Percentiles rank a stretch among this genome's conserved stretches.
phyloP scores from a whole-genome alignment of 495 filamentous ascomycete species.

The Talaromyces trachyspermus region DNA sequence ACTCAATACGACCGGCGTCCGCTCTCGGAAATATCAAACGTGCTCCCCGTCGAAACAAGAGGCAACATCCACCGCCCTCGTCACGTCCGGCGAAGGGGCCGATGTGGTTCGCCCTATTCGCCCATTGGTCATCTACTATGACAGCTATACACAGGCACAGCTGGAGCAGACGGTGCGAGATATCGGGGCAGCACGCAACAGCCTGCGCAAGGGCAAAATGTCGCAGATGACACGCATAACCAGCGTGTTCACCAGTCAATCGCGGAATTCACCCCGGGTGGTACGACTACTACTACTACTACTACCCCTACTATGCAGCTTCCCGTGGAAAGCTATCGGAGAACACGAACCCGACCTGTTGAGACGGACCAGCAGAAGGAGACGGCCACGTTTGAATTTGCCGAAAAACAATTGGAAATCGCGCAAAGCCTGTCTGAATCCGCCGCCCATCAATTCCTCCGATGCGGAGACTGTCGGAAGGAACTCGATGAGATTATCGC shows the following conservation, averaged over 20 bases:
- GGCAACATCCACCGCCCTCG: background rate
- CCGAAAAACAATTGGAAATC: constrained; percentile 70
- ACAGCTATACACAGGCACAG: constrained; percentile 71
- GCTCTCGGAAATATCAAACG: background rate
- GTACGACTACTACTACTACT: background rate
- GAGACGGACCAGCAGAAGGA: constrained; percentile 7
- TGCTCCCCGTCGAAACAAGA: constrained; percentile 3
- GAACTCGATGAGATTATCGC: constrained; percentile 64
- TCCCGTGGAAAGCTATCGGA: background rate
- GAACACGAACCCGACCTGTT: background rate
- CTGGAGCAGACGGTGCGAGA: constrained; percentile 76
- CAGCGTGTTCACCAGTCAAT: background rate
- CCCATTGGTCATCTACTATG: constrained; percentile 85
- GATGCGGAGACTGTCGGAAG: constrained; percentile 69
- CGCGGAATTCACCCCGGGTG: background rate
- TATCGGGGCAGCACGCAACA: constrained; percentile 72
- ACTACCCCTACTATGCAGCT: too few species aligned
- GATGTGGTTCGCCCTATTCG: constrained; percentile 60
- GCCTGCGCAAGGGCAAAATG: constrained; percentile 70
- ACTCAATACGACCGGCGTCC: constrained; percentile 1
- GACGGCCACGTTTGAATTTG: constrained; percentile 51
- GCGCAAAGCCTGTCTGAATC: constrained; percentile 76
- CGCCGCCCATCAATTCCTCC: constrained; percentile 78
- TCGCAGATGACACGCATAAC: constrained; percentile 16
- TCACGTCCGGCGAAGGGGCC: constrained; percentile 29